Conservation (phyloP, 2,329 filamentous ascomycete species). For the Penicillium sp. region DNA sequence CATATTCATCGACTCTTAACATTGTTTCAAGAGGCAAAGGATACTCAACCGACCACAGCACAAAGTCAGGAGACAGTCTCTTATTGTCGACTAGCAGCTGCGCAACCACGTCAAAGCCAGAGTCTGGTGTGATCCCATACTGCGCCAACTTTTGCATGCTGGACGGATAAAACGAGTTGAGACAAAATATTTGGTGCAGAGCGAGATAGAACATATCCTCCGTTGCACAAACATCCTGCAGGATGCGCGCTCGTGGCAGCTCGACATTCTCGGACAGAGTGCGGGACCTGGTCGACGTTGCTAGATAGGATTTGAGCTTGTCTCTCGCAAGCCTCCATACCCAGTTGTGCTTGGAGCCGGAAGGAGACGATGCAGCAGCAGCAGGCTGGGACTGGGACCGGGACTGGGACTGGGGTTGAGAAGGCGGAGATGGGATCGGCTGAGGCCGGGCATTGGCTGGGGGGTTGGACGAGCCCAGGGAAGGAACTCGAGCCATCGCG, state of each 20-base stretch:
- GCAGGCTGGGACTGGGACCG: not conserved
- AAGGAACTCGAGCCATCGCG: not conserved
- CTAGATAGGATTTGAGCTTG: constrained; percentile 20
- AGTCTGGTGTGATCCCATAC: constrained; percentile 25
- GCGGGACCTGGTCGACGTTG: constrained; percentile 17
- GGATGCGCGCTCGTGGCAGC: constrained; percentile 49
- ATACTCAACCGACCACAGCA: constrained; percentile 48
- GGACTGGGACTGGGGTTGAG: not conserved
- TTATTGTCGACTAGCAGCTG: constrained; percentile 47
- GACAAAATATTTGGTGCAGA: constrained; percentile 63
- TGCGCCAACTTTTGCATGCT: constrained; percentile 37
- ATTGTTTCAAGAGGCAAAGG: constrained; percentile 36
- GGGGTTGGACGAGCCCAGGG: not conserved
- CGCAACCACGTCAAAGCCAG: constrained; percentile 35
- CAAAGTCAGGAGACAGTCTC: constrained; percentile 34
- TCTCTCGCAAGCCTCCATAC: constrained; percentile 14
- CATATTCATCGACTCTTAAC: constrained; percentile 31
- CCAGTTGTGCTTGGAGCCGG: not conserved
- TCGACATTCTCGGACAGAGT: constrained; percentile 35
- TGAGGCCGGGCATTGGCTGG: not conserved
- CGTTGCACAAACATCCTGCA: constrained; percentile 53
- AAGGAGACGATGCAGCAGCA: not conserved
- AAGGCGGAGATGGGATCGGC: not conserved
- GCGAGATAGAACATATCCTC: constrained; percentile 62
- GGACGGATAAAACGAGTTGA: constrained; percentile 44